A percentile compares a stretch with the other conserved stretches of the same genome.
phyloP scores from a whole-genome alignment of 345 rosid species.

The Gossypium rotundifolium region DNA sequence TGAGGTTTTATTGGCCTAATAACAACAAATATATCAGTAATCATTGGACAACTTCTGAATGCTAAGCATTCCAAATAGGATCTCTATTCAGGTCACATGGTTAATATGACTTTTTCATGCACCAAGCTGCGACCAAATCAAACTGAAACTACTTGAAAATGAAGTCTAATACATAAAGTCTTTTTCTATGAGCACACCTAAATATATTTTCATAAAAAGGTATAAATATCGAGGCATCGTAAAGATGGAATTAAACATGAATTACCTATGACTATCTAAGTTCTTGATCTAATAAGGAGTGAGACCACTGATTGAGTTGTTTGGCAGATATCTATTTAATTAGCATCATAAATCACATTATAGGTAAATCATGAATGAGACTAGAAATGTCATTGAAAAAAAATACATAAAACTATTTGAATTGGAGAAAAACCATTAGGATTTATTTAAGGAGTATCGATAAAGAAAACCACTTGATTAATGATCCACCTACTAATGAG shows the following conservation, averaged over 20 bases:
- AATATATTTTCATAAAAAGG: not conserved
- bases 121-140: not conserved
- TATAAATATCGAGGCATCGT: not conserved
- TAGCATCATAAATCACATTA: not conserved
- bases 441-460: no score
- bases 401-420: not conserved
- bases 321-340: constrained; percentile 29
- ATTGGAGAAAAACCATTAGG: no score
- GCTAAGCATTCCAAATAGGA: not conserved
- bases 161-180: not conserved
- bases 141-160: not conserved
- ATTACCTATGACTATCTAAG: not conserved
- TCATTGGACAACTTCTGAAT: not conserved
- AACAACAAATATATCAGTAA: not conserved
- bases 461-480: no score
- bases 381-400: not conserved
- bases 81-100: not conserved
- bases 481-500: no score
- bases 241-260: not conserved
- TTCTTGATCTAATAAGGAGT: constrained; percentile 7
- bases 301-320: constrained; percentile 23
- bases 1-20: not conserved
- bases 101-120: not conserved
- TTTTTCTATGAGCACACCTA: not conserved
- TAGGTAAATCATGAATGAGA: not conserved